Conservation (phyloP, 345 rosid genomes). For the Camelina hispida region DNA sequence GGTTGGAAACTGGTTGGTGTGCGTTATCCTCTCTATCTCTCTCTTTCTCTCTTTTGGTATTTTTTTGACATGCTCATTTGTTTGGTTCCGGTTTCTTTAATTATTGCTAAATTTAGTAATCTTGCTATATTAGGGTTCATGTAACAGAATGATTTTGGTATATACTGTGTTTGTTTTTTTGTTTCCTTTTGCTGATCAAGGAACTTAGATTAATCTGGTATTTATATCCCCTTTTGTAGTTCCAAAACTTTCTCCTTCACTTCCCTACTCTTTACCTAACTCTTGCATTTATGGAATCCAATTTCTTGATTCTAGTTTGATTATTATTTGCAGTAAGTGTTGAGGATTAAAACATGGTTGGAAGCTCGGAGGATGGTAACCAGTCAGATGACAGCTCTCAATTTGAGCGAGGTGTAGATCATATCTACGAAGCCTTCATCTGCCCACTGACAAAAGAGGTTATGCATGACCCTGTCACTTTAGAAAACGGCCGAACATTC, state of each 20-base stretch:
- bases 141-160: neutral
- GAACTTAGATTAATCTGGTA: conserved; percentile 23
- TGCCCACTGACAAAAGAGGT: conserved; percentile 91
- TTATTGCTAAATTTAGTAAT: conserved; percentile 16
- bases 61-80: conserved; percentile 29
- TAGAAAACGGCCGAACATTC: conserved; percentile 89
- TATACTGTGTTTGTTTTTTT: no score
- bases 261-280: neutral
- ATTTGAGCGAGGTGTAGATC: conserved; percentile 75
- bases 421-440: conserved; percentile 86
- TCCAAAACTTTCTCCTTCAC: conserved; percentile 1
- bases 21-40: neutral
- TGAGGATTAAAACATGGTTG: conserved; percentile 54
- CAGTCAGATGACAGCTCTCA: conserved; percentile 83
- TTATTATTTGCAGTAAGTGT: conserved; percentile 26
- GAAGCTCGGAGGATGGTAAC: conserved; percentile 84
- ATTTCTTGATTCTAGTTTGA: no score
- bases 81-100: neutral
- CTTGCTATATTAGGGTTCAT: conserved; percentile 27
- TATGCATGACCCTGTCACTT: conserved; percentile 83
- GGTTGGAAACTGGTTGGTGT: conserved; percentile 21
- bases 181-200: no score
- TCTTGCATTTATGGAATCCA: conserved; percentile 20
- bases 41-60: neutral
- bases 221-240: conserved; percentile 8